These are phyloP conservation scores for Triticum urartu DNA, from an alignment of 176 grass and related monocot species.

Conservation along the genomic window DNA sequence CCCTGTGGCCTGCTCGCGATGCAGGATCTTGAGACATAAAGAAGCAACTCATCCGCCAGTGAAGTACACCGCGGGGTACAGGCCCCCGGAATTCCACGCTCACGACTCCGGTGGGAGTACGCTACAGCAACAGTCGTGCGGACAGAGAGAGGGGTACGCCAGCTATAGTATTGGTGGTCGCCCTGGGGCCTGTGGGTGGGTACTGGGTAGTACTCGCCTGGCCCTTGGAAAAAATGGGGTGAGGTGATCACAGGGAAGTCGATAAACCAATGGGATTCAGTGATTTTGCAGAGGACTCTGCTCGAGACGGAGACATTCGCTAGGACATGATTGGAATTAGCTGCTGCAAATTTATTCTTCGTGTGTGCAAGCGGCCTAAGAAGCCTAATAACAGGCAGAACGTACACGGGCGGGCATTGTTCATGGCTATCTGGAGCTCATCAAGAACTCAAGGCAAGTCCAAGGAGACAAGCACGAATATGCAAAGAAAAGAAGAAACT, in stretches of 20 bases:
- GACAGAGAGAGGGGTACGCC: neutral
- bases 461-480: neutral
- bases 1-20: conserved; percentile 8
- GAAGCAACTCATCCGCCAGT: neutral
- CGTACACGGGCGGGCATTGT: neutral
- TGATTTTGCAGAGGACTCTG: neutral
- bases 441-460: neutral
- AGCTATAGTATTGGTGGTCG: conserved; percentile 12
- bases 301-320: neutral
- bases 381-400: neutral
- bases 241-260: neutral
- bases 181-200: neutral
- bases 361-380: neutral
- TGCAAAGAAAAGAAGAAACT: neutral
- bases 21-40: conserved; percentile 36
- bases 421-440: neutral
- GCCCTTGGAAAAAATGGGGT: neutral
- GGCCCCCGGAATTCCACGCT: conserved; percentile 3
- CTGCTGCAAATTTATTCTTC: neutral
- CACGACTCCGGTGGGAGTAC: neutral
- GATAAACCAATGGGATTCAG: neutral
- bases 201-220: neutral
- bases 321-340: neutral
- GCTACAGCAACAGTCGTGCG: neutral
- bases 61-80: conserved; percentile 8